Conservation (phyloP, 2,329 filamentous ascomycete species). For the Pestalotiopsis sp. region DNA sequence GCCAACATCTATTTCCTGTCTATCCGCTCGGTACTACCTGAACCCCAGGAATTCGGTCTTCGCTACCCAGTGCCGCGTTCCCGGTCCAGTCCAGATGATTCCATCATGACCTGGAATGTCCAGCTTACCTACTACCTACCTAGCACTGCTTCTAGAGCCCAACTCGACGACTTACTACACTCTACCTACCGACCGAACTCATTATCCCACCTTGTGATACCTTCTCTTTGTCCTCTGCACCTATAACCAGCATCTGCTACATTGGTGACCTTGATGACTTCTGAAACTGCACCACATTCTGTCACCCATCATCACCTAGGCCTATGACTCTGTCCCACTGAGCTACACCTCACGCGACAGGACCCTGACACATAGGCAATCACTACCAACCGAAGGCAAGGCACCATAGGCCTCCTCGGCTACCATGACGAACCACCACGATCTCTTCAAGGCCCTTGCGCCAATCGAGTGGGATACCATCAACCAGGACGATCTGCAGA, state of each 20-base stretch:
- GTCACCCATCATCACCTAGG: neutral
- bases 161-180: neutral
- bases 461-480: conserved; percentile 50
- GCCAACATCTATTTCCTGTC: neutral
- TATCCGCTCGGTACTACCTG: neutral
- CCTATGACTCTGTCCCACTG: neutral
- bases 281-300: neutral
- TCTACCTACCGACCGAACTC: neutral
- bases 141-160: neutral
- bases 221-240: neutral
- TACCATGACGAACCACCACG: conserved; percentile 34
- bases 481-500: conserved; percentile 47
- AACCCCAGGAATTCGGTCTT: no score
- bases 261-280: neutral
- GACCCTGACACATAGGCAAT: neutral
- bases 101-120: neutral
- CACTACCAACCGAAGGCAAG: neutral
- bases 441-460: conserved; percentile 54
- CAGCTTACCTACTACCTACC: neutral
- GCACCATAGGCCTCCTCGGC: neutral
- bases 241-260: neutral
- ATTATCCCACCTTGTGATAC: neutral
- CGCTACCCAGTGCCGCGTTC: neutral
- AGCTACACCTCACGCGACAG: neutral
- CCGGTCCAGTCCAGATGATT: neutral